Percentiles rank a stretch among this genome's conserved stretches.
Conservation (phyloP, 2,329 filamentous ascomycete species). For the Aaosphaeria arxii region DNA sequence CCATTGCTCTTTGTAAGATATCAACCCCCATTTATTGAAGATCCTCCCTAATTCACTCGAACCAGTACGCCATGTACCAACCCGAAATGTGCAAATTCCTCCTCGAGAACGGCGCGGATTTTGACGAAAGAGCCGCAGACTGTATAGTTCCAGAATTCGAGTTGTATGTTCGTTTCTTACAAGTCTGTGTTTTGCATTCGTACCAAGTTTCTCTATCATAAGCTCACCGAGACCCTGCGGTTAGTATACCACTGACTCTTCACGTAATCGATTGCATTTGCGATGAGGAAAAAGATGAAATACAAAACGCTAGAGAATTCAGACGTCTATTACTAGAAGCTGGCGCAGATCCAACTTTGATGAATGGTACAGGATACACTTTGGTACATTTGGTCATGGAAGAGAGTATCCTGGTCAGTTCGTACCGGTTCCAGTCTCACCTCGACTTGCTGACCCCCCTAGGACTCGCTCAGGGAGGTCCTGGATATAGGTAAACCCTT, state of each 20-base stretch:
- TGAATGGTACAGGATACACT: neutral
- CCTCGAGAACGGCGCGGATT: slow-evolving; percentile 6
- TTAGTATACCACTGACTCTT: neutral
- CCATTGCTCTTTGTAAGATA: slow-evolving; percentile 7
- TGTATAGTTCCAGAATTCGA: neutral
- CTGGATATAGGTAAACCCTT: neutral
- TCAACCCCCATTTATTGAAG: no score
- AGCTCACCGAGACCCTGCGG: neutral
- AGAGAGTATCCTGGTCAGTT: neutral
- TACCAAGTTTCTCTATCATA: neutral
- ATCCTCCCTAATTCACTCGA: neutral
- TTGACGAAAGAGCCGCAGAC: slow-evolving; percentile 3
- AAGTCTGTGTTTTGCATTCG: neutral
- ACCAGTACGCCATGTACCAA: slow-evolving; percentile 6
- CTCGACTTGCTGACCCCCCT: neutral
- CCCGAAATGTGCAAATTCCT: slow-evolving; percentile 7
- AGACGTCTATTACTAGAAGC: neutral
- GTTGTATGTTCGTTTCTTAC: neutral
- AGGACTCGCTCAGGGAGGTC: neutral
- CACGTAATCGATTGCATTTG: no score
- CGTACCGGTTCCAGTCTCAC: neutral
- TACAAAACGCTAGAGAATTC: no score
- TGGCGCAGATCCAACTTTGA: neutral
- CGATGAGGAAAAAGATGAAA: neutral
- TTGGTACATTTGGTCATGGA: neutral